Percentiles rank a stretch among this genome's conserved stretches.
Evolutionary conservation across 805 yeast species (phyloP).

Genomic region (Wickerhamiella lipophila): DNA sequence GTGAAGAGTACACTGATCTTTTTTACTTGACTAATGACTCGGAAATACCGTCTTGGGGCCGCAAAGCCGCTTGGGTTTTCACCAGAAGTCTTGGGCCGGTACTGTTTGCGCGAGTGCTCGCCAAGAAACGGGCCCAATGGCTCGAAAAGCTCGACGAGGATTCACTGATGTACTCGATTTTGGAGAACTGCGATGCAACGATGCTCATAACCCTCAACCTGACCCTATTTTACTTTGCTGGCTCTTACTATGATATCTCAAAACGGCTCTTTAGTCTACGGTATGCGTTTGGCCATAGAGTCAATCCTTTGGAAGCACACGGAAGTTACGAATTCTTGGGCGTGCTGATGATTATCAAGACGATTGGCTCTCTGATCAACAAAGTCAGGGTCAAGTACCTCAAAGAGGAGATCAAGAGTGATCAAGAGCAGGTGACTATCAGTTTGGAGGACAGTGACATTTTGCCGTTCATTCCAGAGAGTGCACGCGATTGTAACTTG

Average conservation of each 20-base stretch:
- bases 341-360: slow-evolving; percentile 26
- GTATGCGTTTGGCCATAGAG: slow-evolving; percentile 38
- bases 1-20: slow-evolving; percentile 82
- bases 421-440: slow-evolving; percentile 10
- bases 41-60: slow-evolving; percentile 22
- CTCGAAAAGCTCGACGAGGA: slow-evolving; percentile 10
- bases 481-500: slow-evolving; percentile 67
- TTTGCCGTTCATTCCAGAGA: slow-evolving; percentile 56
- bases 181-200: slow-evolving; percentile 19
- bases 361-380: slow-evolving; percentile 17
- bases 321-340: slow-evolving; percentile 62
- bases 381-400: slow-evolving; percentile 12
- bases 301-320: slow-evolving; percentile 22
- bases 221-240: slow-evolving; percentile 71
- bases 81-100: slow-evolving; percentile 56
- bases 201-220: slow-evolving; percentile 54
- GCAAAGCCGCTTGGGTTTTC: slow-evolving; percentile 46
- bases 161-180: slow-evolving; percentile 7
- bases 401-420: slow-evolving; percentile 14
- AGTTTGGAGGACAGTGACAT: slow-evolving; percentile 42
- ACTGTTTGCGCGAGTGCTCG: slow-evolving; percentile 21
- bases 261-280: slow-evolving; percentile 70
- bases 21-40: slow-evolving; percentile 23
- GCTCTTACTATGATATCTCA: slow-evolving; percentile 65
- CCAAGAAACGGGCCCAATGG: slow-evolving; percentile 18